Percentiles rank a stretch among this genome's conserved stretches.
phyloP scores from a whole-genome alignment of 2,329 filamentous ascomycete genomes.

The Aspergillus uvarum region DNA sequence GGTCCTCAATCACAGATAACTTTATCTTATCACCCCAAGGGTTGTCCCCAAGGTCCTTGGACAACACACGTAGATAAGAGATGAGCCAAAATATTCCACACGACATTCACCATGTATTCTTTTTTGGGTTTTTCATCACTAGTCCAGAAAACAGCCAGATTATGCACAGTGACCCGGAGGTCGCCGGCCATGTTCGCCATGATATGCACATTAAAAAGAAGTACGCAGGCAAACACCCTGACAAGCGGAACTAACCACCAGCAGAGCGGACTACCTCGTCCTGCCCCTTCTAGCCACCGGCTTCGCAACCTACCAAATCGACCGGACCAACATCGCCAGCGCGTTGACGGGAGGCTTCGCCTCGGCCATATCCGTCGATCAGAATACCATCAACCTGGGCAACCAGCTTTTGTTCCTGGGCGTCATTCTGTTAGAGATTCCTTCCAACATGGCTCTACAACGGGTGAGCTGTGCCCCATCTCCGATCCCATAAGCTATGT shows the following conservation, averaged over 20 bases:
- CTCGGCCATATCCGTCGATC: slow-evolving; percentile 43
- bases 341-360: slow-evolving; percentile 53
- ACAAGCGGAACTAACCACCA: neutral
- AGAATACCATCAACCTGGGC: slow-evolving; percentile 53
- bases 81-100: neutral
- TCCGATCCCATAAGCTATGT: neutral
- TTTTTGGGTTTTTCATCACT: no score
- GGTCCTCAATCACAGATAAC: no score
- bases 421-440: slow-evolving; percentile 53
- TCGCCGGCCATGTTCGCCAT: neutral
- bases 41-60: slow-evolving; percentile 3
- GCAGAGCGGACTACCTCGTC: slow-evolving; percentile 49
- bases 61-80: neutral
- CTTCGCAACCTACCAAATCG: slow-evolving; percentile 53
- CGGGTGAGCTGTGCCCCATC: neutral
- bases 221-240: neutral
- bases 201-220: neutral
- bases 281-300: slow-evolving; percentile 52
- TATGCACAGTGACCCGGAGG: neutral
- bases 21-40: slow-evolving; percentile 8
- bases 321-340: slow-evolving; percentile 55
- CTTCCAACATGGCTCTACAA: slow-evolving; percentile 47
- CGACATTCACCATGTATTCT: neutral
- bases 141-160: neutral
- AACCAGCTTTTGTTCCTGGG: slow-evolving; percentile 56